Conservation (phyloP, 345 rosid species). For the Luvunga scandens region DNA sequence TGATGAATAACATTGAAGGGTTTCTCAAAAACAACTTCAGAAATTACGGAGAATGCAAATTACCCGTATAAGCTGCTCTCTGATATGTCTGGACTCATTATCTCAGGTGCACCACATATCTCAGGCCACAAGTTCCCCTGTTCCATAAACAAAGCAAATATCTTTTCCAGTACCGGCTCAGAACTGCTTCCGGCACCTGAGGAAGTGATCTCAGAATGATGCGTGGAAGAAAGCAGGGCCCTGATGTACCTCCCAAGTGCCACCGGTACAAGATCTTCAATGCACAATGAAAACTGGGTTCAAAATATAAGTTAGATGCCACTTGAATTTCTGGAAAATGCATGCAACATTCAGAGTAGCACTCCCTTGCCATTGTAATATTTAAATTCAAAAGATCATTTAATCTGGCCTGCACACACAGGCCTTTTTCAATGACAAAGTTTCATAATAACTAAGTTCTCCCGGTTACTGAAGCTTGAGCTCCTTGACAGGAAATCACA, state of each 20-base stretch:
- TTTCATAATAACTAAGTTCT: not conserved
- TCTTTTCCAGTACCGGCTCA: slow-evolving; percentile 70
- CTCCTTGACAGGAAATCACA: not conserved
- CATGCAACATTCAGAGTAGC: slow-evolving; percentile 1
- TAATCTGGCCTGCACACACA: not conserved
- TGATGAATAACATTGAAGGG: not conserved
- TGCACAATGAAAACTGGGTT: slow-evolving; percentile 79
- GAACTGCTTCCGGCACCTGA: slow-evolving; percentile 34
- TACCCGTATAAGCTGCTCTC: slow-evolving; percentile 88
- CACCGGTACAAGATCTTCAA: slow-evolving; percentile 89
- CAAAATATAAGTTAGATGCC: slow-evolving; percentile 25
- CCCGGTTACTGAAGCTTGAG: not conserved
- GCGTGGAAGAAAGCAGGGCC: slow-evolving; percentile 63
- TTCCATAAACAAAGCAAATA: slow-evolving; percentile 84
- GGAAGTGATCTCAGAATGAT: slow-evolving; percentile 42
- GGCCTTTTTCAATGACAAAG: not conserved
- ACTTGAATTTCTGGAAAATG: slow-evolving; percentile 14
- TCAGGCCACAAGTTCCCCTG: slow-evolving; percentile 95
- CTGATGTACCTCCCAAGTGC: slow-evolving; percentile 83
- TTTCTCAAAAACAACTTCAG: slow-evolving; percentile 1
- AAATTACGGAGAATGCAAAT: slow-evolving; percentile 12
- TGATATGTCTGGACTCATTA: slow-evolving; percentile 57
- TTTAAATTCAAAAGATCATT: not conserved
- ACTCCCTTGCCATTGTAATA: not conserved
- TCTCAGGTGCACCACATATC: slow-evolving; percentile 69